Conservation (phyloP, 352 stramenopile species). For the Phytophthora fragariae region DNA sequence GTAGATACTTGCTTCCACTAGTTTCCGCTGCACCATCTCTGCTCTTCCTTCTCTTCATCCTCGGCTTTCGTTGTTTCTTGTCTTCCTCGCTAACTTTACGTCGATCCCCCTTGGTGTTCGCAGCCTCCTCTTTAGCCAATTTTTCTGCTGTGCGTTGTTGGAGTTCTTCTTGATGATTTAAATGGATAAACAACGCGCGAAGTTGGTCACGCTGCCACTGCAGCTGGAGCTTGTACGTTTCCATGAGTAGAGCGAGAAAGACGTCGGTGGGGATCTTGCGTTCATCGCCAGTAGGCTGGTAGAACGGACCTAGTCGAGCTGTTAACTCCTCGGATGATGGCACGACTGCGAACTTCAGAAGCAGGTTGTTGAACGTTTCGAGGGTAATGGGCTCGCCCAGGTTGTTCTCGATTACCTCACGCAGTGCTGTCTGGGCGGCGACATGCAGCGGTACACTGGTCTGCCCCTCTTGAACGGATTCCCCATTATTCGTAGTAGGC, state of each 20-base stretch:
- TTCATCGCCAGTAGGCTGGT: slow-evolving; percentile 63
- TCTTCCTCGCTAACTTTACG: neutral
- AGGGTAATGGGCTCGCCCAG: slow-evolving; percentile 49
- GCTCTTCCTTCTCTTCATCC: slow-evolving; percentile 45
- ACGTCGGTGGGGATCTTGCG: slow-evolving; percentile 58
- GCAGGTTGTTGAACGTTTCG: slow-evolving; percentile 60
- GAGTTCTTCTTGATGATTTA: slow-evolving; percentile 40
- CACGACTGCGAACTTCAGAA: slow-evolving; percentile 46
- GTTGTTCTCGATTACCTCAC: slow-evolving; percentile 39
- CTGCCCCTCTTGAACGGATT: neutral
- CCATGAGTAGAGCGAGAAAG: slow-evolving; percentile 55
- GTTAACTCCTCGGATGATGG: slow-evolving; percentile 44
- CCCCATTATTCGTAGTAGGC: neutral
- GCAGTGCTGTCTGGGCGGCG: slow-evolving; percentile 32
- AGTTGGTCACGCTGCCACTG: slow-evolving; percentile 58
- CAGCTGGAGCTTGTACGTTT: slow-evolving; percentile 55
- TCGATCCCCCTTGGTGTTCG: neutral
- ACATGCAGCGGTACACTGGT: slow-evolving; percentile 14
- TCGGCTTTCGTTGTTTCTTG: slow-evolving; percentile 23
- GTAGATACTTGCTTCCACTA: slow-evolving; percentile 45
- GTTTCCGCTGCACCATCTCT: slow-evolving; percentile 3
- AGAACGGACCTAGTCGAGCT: slow-evolving; percentile 52
- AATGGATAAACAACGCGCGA: slow-evolving; percentile 49
- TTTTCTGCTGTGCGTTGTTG: slow-evolving; percentile 26
- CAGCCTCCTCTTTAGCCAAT: slow-evolving; percentile 5